A percentile compares a stretch with the other conserved stretches of the same genome.
These are phyloP conservation scores for Botrytis aclada DNA, from an alignment of 2,329 filamentous ascomycete species.

Conservation along the genomic window DNA sequence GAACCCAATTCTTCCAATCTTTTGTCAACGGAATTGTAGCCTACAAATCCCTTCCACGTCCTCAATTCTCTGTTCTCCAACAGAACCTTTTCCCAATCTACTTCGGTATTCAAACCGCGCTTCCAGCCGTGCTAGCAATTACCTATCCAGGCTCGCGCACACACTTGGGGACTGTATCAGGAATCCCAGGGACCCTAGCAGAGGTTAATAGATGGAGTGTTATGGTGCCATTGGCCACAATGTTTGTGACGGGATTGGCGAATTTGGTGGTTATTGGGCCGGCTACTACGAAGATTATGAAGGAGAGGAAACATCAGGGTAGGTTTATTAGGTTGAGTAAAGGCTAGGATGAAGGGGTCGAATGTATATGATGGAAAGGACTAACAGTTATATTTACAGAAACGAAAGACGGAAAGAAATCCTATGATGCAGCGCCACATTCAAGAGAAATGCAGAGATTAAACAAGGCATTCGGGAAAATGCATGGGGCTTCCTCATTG, in stretches of 20 bases:
- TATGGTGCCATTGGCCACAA: conserved; percentile 64
- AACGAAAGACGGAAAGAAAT: conserved; percentile 84
- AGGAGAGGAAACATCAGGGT: conserved; percentile 76
- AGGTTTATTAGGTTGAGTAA: conserved; percentile 36
- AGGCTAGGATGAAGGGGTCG: not conserved
- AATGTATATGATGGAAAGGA: not conserved
- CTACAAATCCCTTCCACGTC: conserved; percentile 71
- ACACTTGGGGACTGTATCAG: conserved; percentile 40
- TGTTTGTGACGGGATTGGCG: conserved; percentile 65
- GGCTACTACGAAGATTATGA: conserved; percentile 70
- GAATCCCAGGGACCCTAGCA: conserved; percentile 56
- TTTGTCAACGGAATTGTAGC: conserved; percentile 74
- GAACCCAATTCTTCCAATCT: conserved; percentile 83
- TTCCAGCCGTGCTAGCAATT: conserved; percentile 70
- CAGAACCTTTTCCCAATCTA: conserved; percentile 81
- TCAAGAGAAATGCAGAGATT: conserved; percentile 78
- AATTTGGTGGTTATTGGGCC: conserved; percentile 75
- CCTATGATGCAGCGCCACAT: conserved; percentile 74
- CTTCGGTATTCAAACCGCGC: conserved; percentile 76
- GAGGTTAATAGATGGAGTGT: conserved; percentile 61
- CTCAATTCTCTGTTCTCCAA: conserved; percentile 80
- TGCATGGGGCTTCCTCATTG: conserved; percentile 80
- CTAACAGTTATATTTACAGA: conserved; percentile 47
- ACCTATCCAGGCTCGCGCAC: conserved; percentile 69
- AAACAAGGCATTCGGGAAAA: conserved; percentile 72